Evolutionary conservation across 1,284 basidiomycete genomes (phyloP).

Genomic region (Ganoderma lucidum): DNA sequence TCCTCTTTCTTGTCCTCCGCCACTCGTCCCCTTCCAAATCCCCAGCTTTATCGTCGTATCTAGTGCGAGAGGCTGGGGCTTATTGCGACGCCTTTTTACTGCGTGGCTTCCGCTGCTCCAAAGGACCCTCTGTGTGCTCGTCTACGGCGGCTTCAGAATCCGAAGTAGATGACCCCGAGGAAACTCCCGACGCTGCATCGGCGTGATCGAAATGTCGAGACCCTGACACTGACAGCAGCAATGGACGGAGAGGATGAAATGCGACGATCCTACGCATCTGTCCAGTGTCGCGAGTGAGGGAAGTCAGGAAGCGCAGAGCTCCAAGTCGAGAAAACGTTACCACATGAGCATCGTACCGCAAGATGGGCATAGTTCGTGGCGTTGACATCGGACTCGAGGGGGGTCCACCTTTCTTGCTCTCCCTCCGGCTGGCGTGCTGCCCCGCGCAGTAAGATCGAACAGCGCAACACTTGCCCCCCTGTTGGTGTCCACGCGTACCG

Average conservation of each 20-base stretch:
- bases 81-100: neutral
- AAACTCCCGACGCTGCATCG: conserved; percentile 11
- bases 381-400: conserved; percentile 17
- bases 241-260: conserved; percentile 65
- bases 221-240: conserved; percentile 67
- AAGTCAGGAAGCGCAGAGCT: conserved; percentile 9
- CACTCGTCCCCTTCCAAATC: conserved; percentile 9
- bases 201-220: conserved; percentile 64
- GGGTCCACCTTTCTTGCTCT: conserved; percentile 1
- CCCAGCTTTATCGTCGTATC: conserved; percentile 35
- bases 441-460: conserved; percentile 31
- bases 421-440: conserved; percentile 11
- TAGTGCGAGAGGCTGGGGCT: conserved; percentile 24
- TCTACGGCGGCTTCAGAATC: conserved; percentile 23
- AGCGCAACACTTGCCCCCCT: conserved; percentile 34
- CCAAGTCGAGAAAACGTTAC: conserved; percentile 21
- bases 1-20: neutral
- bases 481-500: conserved; percentile 20
- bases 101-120: neutral
- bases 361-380: conserved; percentile 25
- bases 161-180: conserved; percentile 17
- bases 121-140: conserved; percentile 5
- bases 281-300: conserved; percentile 11
- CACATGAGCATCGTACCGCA: conserved; percentile 30
- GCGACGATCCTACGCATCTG: conserved; percentile 72